These are phyloP conservation scores for Parathielavia appendiculata DNA, from an alignment of 495 filamentous ascomycete species.

Conservation along the genomic window DNA sequence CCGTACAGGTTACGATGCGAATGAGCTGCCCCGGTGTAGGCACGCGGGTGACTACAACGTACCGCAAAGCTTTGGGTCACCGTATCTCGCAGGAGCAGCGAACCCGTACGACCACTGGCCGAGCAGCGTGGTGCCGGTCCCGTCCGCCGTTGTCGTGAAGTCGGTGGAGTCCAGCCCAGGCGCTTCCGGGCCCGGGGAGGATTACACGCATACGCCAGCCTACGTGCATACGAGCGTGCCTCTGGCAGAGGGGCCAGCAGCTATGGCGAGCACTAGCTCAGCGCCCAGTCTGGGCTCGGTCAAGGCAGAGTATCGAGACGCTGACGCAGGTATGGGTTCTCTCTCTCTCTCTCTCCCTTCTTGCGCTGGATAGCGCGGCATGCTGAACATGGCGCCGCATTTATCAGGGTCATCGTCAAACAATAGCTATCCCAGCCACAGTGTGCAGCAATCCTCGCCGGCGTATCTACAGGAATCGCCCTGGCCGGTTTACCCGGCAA, in stretches of 20 bases:
- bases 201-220: conserved; percentile 32
- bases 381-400: background rate
- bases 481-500: conserved; percentile 1
- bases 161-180: conserved; percentile 42
- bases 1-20: conserved; percentile 19
- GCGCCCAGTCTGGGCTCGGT: conserved; percentile 15
- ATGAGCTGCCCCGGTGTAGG: conserved; percentile 14
- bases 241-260: conserved; percentile 28
- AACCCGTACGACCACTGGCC: conserved; percentile 37
- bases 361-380: too few relatives aligned
- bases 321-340: conserved; percentile 21
- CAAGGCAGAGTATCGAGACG: conserved; percentile 25
- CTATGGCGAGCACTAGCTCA: conserved; percentile 15
- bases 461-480: conserved; percentile 3
- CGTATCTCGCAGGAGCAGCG: conserved; percentile 34
- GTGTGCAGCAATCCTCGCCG: conserved; percentile 1
- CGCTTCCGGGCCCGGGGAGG: conserved; percentile 37
- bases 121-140: conserved; percentile 25
- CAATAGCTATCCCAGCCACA: conserved; percentile 8
- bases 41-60: conserved; percentile 15
- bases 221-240: conserved; percentile 39
- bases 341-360: too few relatives aligned
- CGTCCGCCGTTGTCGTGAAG: conserved; percentile 23
- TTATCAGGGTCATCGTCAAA: background rate
- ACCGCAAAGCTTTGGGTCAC: conserved; percentile 18